Percentiles rank a stretch among this genome's conserved stretches.
phyloP scores from a whole-genome alignment of 148 eudicot genomes.

The Amaranthus cruentus region DNA sequence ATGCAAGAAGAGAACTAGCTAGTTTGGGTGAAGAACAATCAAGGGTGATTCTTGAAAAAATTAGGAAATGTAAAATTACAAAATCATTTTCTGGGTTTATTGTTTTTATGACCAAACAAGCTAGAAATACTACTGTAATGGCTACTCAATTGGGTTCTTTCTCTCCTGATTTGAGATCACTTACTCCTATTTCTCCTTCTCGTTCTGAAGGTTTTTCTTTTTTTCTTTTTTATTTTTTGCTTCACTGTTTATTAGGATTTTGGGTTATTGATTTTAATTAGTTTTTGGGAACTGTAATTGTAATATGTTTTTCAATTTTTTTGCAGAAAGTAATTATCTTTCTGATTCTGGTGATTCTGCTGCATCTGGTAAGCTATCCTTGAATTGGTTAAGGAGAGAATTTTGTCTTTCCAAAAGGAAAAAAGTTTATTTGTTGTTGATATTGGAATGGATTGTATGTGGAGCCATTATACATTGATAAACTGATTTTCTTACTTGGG shows the following conservation, averaged over 20 bases:
- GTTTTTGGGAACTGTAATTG: neutral
- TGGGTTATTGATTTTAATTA: neutral
- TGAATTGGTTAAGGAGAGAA: too few relatives aligned
- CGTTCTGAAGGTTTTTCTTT: constrained; percentile 15
- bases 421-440: too few relatives aligned
- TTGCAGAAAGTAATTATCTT: constrained; percentile 20
- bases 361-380: constrained; percentile 5
- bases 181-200: constrained; percentile 2
- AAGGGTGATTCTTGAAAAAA: constrained; percentile 11
- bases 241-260: neutral
- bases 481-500: too few relatives aligned
- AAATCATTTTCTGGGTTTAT: constrained; percentile 30
- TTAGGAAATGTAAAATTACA: neutral
- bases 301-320: neutral
- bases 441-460: too few relatives aligned
- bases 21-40: constrained; percentile 32
- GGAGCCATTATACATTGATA: too few relatives aligned
- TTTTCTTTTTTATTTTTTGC: neutral
- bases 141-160: constrained; percentile 1
- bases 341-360: constrained; percentile 1
- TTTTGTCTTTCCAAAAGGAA: too few relatives aligned
- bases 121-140: too few relatives aligned
- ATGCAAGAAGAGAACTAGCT: constrained; percentile 24
- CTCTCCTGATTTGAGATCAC: neutral
- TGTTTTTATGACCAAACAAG: constrained; percentile 9